Conservation (phyloP, 2,329 filamentous ascomycete species). For the Aspergillus glaucus region DNA sequence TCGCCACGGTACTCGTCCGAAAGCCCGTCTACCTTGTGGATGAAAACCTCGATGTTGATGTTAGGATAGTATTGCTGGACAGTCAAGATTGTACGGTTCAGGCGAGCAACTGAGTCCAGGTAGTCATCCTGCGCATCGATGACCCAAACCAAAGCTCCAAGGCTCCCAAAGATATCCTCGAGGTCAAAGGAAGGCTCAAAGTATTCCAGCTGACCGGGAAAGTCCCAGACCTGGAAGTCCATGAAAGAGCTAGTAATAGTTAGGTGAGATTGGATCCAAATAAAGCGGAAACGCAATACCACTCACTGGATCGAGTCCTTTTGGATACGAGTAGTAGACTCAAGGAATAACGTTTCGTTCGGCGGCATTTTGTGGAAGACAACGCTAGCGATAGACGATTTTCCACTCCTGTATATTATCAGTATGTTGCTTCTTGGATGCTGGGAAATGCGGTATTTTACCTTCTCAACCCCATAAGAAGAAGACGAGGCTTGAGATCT, state of each 20-base stretch:
- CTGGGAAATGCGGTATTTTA: constrained; percentile 37
- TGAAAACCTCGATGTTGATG: constrained; percentile 97
- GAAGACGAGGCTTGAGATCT: constrained; percentile 69
- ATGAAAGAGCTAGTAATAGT: constrained; percentile 72
- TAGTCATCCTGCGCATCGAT: constrained; percentile 99
- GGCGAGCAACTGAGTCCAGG: constrained; percentile 76
- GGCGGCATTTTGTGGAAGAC: constrained; percentile 98
- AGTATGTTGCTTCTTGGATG: constrained; percentile 2
- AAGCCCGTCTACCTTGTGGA: constrained; percentile 97
- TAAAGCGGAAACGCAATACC: not conserved
- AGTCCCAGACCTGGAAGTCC: constrained; percentile 98
- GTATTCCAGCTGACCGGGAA: constrained; percentile 91
- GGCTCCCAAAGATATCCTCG: constrained; percentile 87
- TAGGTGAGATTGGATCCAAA: constrained; percentile 1
- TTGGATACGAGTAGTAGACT: constrained; percentile 89
- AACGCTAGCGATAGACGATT: constrained; percentile 96
- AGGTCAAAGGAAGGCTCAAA: constrained; percentile 85
- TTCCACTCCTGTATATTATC: constrained; percentile 67
- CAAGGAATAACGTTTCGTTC: constrained; percentile 89
- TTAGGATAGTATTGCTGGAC: constrained; percentile 83
- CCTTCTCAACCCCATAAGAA: constrained; percentile 95
- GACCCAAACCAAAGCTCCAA: constrained; percentile 94
- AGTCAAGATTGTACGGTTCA: constrained; percentile 84
- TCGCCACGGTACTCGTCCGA: constrained; percentile 95
- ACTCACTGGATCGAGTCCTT: constrained; percentile 91